Base-by-base conservation (phyloP, 345 rosid species). In the Lumnitzera racemosa region DNA sequence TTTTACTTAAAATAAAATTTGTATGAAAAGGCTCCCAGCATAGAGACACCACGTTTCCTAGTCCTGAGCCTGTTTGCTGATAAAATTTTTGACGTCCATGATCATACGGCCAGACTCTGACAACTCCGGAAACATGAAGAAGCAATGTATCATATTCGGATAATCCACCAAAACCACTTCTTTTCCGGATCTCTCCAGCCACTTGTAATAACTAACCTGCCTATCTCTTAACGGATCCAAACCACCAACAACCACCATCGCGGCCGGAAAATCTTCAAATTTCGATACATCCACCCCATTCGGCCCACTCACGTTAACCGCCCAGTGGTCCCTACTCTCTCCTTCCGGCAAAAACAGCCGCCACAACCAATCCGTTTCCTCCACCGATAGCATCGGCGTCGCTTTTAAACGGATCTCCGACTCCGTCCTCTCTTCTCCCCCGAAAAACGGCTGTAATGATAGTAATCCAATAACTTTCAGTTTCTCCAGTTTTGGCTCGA, bases 201-300 rank as follows among this genome's bases (percentile, higher is more conserved):
- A 87, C 59, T 80, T 73, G 17, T 49, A 79, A 52, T 91, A 91
- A 58, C 78, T 76, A 63, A 70, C 80, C 55, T 89, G 96, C 95
- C 98, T 78, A 73, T 91, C 98, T n/a, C 76, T 63, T 17, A 91
- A 75, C 62, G 96, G 96, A 59, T 91, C 98, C 17, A 79, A 81
- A 27, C 92, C 95, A 0, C 69, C 84, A 46, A 72, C 75, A 0
- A 81, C 56, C 64, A 85, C 81, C 67, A 88, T 2, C 63, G 83
- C 74, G 13, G 61, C 75, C 70, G 96, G 96, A 36, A 68, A 85
- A 4, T 78, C 76, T 14, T 88, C 78, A 66, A 85, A 25, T 31
- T 59, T 66, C 52, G 82, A 31, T 0, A 88, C 62, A 13, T 80
- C 83, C 1, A 60, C 76, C 2, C 72, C 77, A 29, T 74, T 81